Conservation (phyloP, 805 yeast species). For the Myxozyma udenii region DNA sequence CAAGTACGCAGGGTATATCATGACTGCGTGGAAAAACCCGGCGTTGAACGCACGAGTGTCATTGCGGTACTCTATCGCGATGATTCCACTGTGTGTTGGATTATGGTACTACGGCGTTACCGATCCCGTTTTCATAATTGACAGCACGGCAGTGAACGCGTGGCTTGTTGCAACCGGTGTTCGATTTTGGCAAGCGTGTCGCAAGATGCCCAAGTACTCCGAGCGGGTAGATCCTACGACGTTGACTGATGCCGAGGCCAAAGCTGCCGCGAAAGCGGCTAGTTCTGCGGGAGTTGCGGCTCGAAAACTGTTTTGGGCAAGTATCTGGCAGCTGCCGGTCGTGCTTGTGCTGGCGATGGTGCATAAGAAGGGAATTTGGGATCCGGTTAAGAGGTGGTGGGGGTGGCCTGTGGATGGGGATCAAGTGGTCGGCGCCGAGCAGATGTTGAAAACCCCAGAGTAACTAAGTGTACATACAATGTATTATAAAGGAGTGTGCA, state of each 20-base stretch:
- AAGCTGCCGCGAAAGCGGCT: conserved; percentile 9
- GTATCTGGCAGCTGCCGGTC: conserved; percentile 91
- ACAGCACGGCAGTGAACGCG: conserved; percentile 74
- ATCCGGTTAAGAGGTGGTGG: too few relatives aligned
- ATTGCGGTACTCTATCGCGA: conserved; percentile 78
- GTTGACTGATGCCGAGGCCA: neutral
- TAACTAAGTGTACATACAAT: too few relatives aligned
- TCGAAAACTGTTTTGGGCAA: conserved; percentile 84
- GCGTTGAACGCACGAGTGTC: conserved; percentile 90
- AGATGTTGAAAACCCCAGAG: too few relatives aligned
- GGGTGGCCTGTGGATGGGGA: too few relatives aligned
- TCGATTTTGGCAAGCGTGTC: conserved; percentile 78
- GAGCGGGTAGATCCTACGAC: neutral
- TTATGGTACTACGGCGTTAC: conserved; percentile 74
- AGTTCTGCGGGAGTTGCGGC: conserved; percentile 54
- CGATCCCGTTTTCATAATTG: conserved; percentile 76
- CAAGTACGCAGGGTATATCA: conserved; percentile 90
- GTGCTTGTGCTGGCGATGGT: conserved; percentile 86
- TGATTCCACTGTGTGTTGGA: conserved; percentile 92
- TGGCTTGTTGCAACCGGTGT: conserved; percentile 81
- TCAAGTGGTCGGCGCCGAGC: too few relatives aligned
- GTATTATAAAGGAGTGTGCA: too few relatives aligned
- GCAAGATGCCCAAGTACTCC: neutral
- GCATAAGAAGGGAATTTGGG: conserved; percentile 96
- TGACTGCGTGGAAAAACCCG: conserved; percentile 94